These are phyloP conservation scores for Ochromonadaceae sp. DNA, from an alignment of 352 stramenopile species.

Conservation along the genomic window DNA sequence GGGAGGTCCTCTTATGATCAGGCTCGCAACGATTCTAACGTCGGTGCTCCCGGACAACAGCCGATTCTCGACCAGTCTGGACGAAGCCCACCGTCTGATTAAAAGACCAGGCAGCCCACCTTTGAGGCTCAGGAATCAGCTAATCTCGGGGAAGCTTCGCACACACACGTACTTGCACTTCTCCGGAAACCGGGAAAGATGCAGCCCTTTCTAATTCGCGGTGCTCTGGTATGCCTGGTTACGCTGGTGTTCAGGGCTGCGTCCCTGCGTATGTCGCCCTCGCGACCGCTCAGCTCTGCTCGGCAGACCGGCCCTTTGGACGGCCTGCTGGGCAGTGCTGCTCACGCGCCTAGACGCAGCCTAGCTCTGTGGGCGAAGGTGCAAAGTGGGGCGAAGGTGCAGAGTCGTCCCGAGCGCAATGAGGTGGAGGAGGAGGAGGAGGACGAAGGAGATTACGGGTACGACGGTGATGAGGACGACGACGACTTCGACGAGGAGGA, in stretches of 20 bases:
- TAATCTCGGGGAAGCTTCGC: too few relatives aligned
- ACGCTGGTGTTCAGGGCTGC: background rate
- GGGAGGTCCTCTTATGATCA: too few relatives aligned
- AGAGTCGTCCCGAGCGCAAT: slow-evolving; percentile 69
- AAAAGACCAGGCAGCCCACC: too few relatives aligned
- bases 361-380: slow-evolving; percentile 85
- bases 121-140: too few relatives aligned
- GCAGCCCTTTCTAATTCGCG: too few relatives aligned
- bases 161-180: too few relatives aligned
- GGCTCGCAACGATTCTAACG: too few relatives aligned
- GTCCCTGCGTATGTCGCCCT: background rate
- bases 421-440: slow-evolving; percentile 50
- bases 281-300: slow-evolving; percentile 3
- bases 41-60: too few relatives aligned
- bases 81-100: too few relatives aligned
- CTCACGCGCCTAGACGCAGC: slow-evolving; percentile 92
- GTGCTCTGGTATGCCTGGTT: too few relatives aligned
- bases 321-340: slow-evolving; percentile 91
- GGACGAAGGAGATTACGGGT: slow-evolving; percentile 47
- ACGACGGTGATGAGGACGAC: slow-evolving; percentile 51
- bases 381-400: slow-evolving; percentile 96
- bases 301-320: slow-evolving; percentile 74
- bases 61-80: too few relatives aligned
- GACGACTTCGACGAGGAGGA: slow-evolving; percentile 27
- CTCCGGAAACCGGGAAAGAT: too few relatives aligned